These are phyloP conservation scores for Plantago elongata DNA, from an alignment of 257 asterid genomes.

Conservation along the genomic window DNA sequence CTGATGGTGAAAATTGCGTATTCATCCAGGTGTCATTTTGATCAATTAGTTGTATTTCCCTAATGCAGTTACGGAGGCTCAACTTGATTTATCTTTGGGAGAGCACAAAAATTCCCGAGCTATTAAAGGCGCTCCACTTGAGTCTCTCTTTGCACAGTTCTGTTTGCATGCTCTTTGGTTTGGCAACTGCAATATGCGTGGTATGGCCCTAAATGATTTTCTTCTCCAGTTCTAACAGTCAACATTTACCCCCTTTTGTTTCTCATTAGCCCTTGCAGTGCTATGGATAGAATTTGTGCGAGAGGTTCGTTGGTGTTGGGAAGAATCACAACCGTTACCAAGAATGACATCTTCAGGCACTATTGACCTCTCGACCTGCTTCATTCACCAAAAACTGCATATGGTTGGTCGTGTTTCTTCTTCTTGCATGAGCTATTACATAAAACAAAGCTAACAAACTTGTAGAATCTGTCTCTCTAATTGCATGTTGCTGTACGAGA, in stretches of 20 bases:
- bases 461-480: not conserved
- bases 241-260: conserved; percentile 15
- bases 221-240: not conserved
- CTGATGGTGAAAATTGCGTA: no score
- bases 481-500: conserved; percentile 1
- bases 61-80: conserved; percentile 38
- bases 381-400: conserved; percentile 81
- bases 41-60: not conserved
- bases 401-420: conserved; percentile 54
- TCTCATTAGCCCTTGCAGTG: conserved; percentile 68
- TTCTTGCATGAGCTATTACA: conserved; percentile 9
- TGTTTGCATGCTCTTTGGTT: conserved; percentile 94
- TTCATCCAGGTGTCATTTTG: no score
- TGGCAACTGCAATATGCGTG: conserved; percentile 88
- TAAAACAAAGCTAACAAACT: not conserved
- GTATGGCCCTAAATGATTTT: conserved; percentile 22
- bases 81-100: conserved; percentile 31
- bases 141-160: conserved; percentile 84
- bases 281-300: conserved; percentile 95
- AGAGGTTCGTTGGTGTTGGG: conserved; percentile 96
- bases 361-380: conserved; percentile 75
- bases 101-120: conserved; percentile 65
- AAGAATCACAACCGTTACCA: conserved; percentile 84
- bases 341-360: conserved; percentile 61
- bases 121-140: conserved; percentile 83